These are phyloP conservation scores for Schwanniomyces yamadae DNA, from an alignment of 805 yeast species.

Conservation along the genomic window DNA sequence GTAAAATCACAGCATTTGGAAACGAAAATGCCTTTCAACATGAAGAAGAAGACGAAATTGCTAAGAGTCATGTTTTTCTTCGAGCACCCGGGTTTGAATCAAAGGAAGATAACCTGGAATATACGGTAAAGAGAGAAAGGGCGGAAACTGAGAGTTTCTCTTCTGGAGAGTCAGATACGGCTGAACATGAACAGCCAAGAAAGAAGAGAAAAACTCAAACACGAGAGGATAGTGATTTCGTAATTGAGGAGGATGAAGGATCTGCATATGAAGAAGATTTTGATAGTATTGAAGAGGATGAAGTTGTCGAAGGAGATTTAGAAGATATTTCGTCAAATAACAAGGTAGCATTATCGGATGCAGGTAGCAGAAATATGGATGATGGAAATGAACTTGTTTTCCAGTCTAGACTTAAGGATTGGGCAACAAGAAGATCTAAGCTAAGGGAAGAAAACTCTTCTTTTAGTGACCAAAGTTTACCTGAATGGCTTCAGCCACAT, in stretches of 20 bases:
- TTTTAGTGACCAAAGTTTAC: slow-evolving; percentile 15
- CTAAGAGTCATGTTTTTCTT: slow-evolving; percentile 43
- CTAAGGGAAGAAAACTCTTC: slow-evolving; percentile 14
- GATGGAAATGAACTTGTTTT: slow-evolving; percentile 79
- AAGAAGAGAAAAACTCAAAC: background rate
- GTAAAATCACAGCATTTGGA: slow-evolving; percentile 93
- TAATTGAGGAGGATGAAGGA: slow-evolving; percentile 1
- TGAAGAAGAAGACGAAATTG: slow-evolving; percentile 27
- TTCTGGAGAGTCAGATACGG: background rate
- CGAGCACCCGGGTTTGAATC: slow-evolving; percentile 49
- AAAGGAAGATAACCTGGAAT: slow-evolving; percentile 18
- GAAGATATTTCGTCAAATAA: slow-evolving; percentile 8
- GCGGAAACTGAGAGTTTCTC: too few species aligned
- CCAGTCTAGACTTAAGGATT: slow-evolving; percentile 55
- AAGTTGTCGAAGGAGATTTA: slow-evolving; percentile 14
- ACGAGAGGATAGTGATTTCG: too few species aligned
- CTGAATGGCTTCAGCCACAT: slow-evolving; percentile 76
- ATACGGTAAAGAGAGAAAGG: slow-evolving; percentile 15
- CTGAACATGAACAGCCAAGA: background rate
- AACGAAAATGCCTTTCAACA: slow-evolving; percentile 56
- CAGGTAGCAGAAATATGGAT: slow-evolving; percentile 52
- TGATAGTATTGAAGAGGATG: slow-evolving; percentile 15
- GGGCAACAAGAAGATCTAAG: slow-evolving; percentile 56
- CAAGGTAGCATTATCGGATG: slow-evolving; percentile 6
- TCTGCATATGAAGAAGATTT: slow-evolving; percentile 4